Conservation (phyloP, 164 flowering plant genomes). For the Malania oleifera region DNA sequence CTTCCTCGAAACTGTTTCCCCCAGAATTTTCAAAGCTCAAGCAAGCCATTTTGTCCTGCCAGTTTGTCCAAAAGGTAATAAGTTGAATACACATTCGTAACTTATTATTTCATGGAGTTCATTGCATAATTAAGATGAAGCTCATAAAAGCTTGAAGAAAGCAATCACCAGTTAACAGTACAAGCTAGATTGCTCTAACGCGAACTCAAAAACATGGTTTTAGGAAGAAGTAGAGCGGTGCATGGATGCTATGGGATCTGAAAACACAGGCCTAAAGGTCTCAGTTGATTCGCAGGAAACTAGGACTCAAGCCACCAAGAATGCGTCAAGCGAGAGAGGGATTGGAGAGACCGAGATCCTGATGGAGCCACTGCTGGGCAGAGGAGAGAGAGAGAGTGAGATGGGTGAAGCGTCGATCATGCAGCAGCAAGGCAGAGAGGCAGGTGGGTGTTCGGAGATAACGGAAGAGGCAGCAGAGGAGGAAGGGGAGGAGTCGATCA, state of each 20-base stretch:
- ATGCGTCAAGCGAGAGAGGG: neutral
- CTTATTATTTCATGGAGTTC: neutral
- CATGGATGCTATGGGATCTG: neutral
- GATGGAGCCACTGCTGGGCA: neutral
- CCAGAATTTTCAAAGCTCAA: neutral
- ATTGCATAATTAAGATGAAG: no score
- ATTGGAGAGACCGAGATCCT: neutral
- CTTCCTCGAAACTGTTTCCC: neutral
- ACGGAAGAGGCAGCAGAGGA: neutral
- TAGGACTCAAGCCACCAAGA: no score
- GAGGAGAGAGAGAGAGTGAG: neutral
- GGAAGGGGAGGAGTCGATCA: neutral
- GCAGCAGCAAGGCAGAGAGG: no score
- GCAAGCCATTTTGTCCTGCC: neutral
- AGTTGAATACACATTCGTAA: neutral
- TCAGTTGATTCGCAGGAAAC: no score
- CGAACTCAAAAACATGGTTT: no score
- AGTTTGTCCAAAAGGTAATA: neutral
- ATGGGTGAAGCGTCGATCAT: no score
- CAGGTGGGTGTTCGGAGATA: neutral
- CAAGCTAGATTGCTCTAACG: no score
- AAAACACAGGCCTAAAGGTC: neutral
- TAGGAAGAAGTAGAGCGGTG: neutral
- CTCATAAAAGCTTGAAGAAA: no score
- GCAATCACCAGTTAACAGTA: no score